These are phyloP conservation scores for Rutstroemia sydowiana DNA, from an alignment of 2,329 filamentous ascomycete genomes.

Conservation along the genomic window DNA sequence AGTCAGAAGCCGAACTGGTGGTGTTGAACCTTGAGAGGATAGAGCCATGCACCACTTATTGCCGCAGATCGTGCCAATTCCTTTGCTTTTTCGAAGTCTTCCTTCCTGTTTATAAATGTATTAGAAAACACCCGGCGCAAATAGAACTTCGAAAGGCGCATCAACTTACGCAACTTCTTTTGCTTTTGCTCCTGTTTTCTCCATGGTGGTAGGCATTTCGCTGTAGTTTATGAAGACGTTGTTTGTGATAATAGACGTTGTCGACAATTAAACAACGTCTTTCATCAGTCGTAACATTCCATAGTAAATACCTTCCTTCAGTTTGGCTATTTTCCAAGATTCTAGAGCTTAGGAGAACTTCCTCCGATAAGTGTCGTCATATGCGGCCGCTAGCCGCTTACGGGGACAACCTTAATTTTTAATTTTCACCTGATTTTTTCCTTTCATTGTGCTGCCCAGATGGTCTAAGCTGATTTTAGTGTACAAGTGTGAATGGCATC, in stretches of 20 bases:
- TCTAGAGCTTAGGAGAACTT: too few relatives aligned
- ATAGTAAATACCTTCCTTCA: too few relatives aligned
- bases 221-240: neutral
- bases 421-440: neutral
- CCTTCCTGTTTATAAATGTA: slow-evolving; percentile 38
- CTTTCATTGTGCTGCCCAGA: neutral
- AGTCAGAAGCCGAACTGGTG: neutral
- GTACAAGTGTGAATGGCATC: neutral
- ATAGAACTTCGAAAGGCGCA: neutral
- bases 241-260: neutral
- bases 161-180: slow-evolving; percentile 30
- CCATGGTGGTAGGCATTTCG: slow-evolving; percentile 23
- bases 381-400: neutral
- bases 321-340: too few relatives aligned
- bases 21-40: slow-evolving; percentile 61
- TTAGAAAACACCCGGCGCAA: slow-evolving; percentile 11
- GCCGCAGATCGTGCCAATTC: slow-evolving; percentile 60
- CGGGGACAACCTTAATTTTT: neutral
- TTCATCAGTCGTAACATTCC: too few relatives aligned
- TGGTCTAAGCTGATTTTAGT: neutral
- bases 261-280: neutral
- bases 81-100: slow-evolving; percentile 64
- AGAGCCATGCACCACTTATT: slow-evolving; percentile 73
- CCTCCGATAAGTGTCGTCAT: too few relatives aligned
- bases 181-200: slow-evolving; percentile 25